Evolutionary conservation across 257 asterid genomes (phyloP).

Genomic region (Primulina eburnea): DNA sequence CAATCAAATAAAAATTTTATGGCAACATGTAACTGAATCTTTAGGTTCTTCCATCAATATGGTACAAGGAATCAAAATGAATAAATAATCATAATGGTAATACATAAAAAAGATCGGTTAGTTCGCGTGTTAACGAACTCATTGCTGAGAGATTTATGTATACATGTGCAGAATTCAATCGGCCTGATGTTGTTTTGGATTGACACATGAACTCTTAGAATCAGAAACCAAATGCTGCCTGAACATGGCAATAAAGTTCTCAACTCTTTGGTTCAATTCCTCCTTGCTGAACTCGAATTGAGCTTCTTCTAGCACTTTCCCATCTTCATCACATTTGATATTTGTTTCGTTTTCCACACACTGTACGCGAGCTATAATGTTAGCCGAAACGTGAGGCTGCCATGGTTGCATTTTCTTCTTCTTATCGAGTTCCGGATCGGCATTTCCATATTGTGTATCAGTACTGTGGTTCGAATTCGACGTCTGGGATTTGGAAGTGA

Average conservation of each 20-base stretch:
- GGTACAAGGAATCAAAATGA: neutral
- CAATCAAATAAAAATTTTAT: too few relatives aligned
- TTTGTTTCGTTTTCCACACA: neutral
- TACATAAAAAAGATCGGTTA: too few relatives aligned
- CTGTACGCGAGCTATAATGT: neutral
- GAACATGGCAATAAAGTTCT: slow-evolving; percentile 86
- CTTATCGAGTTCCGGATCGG: slow-evolving; percentile 12
- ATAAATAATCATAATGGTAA: too few relatives aligned
- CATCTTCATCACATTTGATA: neutral
- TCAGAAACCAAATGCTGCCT: slow-evolving; percentile 87
- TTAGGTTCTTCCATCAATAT: too few relatives aligned
- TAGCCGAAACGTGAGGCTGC: neutral
- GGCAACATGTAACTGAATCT: too few relatives aligned
- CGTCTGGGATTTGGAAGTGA: slow-evolving; percentile 49
- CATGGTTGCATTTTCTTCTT: slow-evolving; percentile 10
- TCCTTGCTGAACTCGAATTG: slow-evolving; percentile 33
- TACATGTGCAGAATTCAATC: too few relatives aligned
- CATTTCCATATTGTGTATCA: slow-evolving; percentile 15
- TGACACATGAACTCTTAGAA: slow-evolving; percentile 41
- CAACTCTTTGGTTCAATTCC: slow-evolving; percentile 80
- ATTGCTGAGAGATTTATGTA: neutral
- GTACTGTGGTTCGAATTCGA: slow-evolving; percentile 8
- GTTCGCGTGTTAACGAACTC: neutral
- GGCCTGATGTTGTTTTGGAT: neutral
- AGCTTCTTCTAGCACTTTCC: neutral